These are phyloP conservation scores for Leccinum variicolor DNA, from an alignment of 768 basidiomycete species.

Conservation along the genomic window DNA sequence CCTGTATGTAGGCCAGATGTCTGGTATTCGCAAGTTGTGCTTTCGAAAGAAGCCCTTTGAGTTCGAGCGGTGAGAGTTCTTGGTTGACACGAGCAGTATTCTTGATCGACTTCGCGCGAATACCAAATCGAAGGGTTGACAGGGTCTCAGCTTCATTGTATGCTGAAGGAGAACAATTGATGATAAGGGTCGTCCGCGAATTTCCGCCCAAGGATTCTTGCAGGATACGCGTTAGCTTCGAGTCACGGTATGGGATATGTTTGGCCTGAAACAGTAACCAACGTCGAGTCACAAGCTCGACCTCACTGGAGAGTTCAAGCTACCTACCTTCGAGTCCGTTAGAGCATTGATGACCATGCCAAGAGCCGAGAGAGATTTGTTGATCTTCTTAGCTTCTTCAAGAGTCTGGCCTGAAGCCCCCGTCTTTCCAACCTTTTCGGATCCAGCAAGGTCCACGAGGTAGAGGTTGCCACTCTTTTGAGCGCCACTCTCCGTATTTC, in stretches of 20 bases:
- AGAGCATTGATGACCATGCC: slow-evolving; percentile 99
- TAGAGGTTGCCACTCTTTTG: slow-evolving; percentile 97
- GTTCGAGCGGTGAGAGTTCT: slow-evolving; percentile 92
- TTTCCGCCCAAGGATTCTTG: slow-evolving; percentile 98
- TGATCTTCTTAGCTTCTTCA: slow-evolving; percentile 99
- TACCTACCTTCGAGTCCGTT: slow-evolving; percentile 86
- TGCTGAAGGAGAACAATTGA: slow-evolving; percentile 97
- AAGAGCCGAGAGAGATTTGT: slow-evolving; percentile 94
- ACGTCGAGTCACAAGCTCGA: slow-evolving; percentile 4
- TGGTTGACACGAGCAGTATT: slow-evolving; percentile 98
- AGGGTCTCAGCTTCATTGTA: slow-evolving; percentile 98
- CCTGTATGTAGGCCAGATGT: slow-evolving; percentile 82
- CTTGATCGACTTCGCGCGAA: slow-evolving; percentile 99
- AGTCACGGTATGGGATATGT: slow-evolving; percentile 98
- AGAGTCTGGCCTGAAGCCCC: slow-evolving; percentile 98
- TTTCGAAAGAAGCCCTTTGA: slow-evolving; percentile 89
- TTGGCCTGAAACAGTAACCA: slow-evolving; percentile 57
- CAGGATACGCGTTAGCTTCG: slow-evolving; percentile 96
- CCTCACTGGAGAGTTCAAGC: not conserved
- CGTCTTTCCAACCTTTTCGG: slow-evolving; percentile 99
- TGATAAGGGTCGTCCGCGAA: slow-evolving; percentile 94
- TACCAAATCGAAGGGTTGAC: slow-evolving; percentile 97
- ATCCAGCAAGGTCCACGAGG: slow-evolving; percentile 96
- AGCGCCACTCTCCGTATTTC: slow-evolving; percentile 93
- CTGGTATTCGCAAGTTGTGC: slow-evolving; percentile 82